Conservation (phyloP, 345 rosid species). For the Aquilaria sinensis region DNA sequence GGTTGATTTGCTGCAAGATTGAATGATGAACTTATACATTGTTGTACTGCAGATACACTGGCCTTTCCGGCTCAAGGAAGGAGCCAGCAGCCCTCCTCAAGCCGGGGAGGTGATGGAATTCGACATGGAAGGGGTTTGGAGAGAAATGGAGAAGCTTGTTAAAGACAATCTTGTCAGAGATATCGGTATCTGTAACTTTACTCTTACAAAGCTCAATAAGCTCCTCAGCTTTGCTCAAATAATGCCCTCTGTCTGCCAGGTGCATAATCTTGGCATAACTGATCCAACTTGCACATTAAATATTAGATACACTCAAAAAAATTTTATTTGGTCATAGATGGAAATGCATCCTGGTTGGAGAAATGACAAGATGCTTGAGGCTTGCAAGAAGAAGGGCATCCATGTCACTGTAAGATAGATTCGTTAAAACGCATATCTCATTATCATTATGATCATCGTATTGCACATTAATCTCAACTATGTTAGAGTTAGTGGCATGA, state of each 20-base stretch:
- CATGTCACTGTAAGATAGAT: slow-evolving; percentile 38
- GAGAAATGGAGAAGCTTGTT: slow-evolving; percentile 53
- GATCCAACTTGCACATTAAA: neutral
- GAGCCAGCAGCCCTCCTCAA: slow-evolving; percentile 41
- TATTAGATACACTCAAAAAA: neutral
- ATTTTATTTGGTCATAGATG: slow-evolving; percentile 25
- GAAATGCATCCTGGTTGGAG: slow-evolving; percentile 77
- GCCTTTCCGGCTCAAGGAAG: slow-evolving; percentile 48
- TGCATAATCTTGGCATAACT: neutral
- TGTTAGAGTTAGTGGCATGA: no score
- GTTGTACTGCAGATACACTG: slow-evolving; percentile 40
- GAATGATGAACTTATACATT: neutral
- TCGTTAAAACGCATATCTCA: neutral
- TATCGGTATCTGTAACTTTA: slow-evolving; percentile 47
- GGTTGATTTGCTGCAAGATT: neutral
- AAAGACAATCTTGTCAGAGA: slow-evolving; percentile 34
- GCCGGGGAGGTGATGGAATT: slow-evolving; percentile 37
- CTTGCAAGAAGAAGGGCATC: slow-evolving; percentile 34
- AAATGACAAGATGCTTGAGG: slow-evolving; percentile 45
- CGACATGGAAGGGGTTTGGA: slow-evolving; percentile 61
- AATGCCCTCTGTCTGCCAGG: slow-evolving; percentile 48
- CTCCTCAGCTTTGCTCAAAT: slow-evolving; percentile 27
- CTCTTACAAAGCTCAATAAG: slow-evolving; percentile 40
- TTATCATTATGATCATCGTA: neutral
- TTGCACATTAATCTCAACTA: no score